Evolutionary conservation across 306 rosid genomes (phyloP).

Genomic region (Herpetospermum pedunculosum): DNA sequence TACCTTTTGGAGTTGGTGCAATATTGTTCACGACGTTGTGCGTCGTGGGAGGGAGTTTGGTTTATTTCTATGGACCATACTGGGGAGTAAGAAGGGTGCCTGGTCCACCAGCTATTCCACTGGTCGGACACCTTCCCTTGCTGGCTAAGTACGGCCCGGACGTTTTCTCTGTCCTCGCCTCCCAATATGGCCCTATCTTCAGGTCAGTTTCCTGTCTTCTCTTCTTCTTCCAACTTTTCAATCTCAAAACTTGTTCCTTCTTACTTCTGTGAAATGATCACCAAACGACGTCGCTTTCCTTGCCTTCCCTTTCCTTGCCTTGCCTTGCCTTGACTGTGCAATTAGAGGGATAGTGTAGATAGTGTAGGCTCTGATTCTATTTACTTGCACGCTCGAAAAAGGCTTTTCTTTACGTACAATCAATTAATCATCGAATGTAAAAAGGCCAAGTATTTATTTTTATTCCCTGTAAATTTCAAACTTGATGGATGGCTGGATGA

Average conservation of each 20-base stretch:
- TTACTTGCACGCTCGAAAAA: conserved; percentile 2
- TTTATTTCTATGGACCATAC: conserved; percentile 52
- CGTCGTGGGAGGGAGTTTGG: conserved; percentile 31
- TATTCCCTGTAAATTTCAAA: not conserved
- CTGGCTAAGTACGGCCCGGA: conserved; percentile 80
- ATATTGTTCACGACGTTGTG: conserved; percentile 28
- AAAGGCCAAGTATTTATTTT: not conserved
- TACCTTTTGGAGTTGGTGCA: conserved; percentile 19
- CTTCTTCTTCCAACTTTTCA: not conserved
- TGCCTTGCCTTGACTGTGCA: not conserved
- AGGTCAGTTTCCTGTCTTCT: conserved; percentile 33
- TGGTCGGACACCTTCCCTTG: conserved; percentile 86
- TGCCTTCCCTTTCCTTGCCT: not conserved
- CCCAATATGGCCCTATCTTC: conserved; percentile 84
- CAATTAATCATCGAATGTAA: not conserved
- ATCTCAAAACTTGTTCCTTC: not conserved
- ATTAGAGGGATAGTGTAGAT: not conserved
- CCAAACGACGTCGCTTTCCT: not conserved
- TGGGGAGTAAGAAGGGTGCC: conserved; percentile 84
- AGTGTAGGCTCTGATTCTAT: not conserved
- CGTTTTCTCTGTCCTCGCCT: conserved; percentile 77
- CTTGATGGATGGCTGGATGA: not conserved
- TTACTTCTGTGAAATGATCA: not conserved
- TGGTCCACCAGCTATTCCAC: conserved; percentile 68
- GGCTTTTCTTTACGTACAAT: not conserved